A percentile compares a stretch with the other conserved stretches of the same genome.
Evolutionary conservation across 2,329 filamentous ascomycete species (phyloP).

Genomic region (Tympanopsis confertula): DNA sequence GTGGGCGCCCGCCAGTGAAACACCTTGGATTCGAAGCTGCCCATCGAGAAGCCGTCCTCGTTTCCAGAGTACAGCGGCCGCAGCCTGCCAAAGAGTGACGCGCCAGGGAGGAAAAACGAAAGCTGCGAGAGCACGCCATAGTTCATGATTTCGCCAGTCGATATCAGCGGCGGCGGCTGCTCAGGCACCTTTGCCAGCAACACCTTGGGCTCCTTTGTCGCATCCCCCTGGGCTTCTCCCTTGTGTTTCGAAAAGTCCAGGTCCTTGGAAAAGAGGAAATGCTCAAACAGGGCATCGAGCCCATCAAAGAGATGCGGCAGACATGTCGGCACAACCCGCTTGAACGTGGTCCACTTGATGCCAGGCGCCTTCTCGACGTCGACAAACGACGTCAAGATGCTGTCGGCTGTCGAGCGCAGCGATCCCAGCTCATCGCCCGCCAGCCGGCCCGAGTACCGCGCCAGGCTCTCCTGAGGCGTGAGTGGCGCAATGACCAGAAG

Average conservation of each 20-base stretch:
- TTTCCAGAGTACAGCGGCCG: constrained; percentile 60
- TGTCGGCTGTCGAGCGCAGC: constrained; percentile 50
- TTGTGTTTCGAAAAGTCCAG: constrained; percentile 51
- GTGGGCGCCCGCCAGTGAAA: constrained; percentile 71
- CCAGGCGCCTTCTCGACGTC: constrained; percentile 52
- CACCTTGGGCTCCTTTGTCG: not conserved
- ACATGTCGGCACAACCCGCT: constrained; percentile 42
- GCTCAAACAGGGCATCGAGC: constrained; percentile 59
- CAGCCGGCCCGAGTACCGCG: constrained; percentile 45
- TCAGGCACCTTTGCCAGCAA: constrained; percentile 6
- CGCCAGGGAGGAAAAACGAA: constrained; percentile 60
- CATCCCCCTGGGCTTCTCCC: constrained; percentile 8
- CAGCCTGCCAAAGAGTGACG: constrained; percentile 51
- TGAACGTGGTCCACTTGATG: constrained; percentile 50
- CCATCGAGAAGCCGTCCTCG: constrained; percentile 65
- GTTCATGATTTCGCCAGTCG: constrained; percentile 49
- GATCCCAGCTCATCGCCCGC: constrained; percentile 40
- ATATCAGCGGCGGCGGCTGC: constrained; percentile 32
- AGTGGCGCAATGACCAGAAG: constrained; percentile 57
- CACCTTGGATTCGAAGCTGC: constrained; percentile 62
- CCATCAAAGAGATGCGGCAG: constrained; percentile 59
- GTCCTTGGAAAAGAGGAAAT: constrained; percentile 65
- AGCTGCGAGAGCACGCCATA: constrained; percentile 56
- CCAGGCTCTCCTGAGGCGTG: constrained; percentile 51
- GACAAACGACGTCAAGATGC: constrained; percentile 54